Evolutionary conservation across 2,329 filamentous ascomycete species (phyloP), one percentile per base, ranked within the genome.

Genomic region (Penicillium sp.): DNA sequence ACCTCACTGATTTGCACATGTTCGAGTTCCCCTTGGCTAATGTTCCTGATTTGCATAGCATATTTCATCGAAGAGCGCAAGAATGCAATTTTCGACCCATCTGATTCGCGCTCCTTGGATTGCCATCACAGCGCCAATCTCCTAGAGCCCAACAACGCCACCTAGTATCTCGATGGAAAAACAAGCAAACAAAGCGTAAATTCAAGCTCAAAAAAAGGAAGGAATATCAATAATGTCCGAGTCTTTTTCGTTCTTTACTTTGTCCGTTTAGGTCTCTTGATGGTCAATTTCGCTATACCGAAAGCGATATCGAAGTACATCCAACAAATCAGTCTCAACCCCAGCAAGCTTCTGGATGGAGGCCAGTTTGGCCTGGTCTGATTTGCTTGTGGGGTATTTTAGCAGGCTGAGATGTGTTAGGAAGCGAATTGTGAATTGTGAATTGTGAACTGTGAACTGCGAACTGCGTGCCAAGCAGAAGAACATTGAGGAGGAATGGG

Each of bases 71-170:
- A 74, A 63, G 67, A 74, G 49, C 71, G 73, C 29, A 66, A 70
- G 60, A 60, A 64, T 35, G 70, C 72, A 13, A 54, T 66, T 16
- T 76, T 76, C 54, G 71, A 77, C 56, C 66, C 70, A 0, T 62
- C 60, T 32, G 68, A 77, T 53, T 74, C 70, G 16, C 73, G 75
- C 47, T 77, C 74, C 3, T 61, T 77, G 19, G 75, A 78, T 56
- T 65, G 75, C 10, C 70, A 68, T 51, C 73, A 74, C 51, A 69
- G 70, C 35, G 67, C 72, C 9, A 68, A 66, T 51, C 60, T 74
- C 18, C 64, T 75, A 3, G 64, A 68, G 29, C 68, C 67, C 6
- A 48, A 47, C 32, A 53, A 55, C 26, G 40, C 53, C 13, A 54
- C 51, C 10, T 54, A 43, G 18, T 36, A 30, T 35, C 32, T 30